Evolutionary conservation across 345 rosid species (phyloP).

Genomic region (Citrus unshiu): DNA sequence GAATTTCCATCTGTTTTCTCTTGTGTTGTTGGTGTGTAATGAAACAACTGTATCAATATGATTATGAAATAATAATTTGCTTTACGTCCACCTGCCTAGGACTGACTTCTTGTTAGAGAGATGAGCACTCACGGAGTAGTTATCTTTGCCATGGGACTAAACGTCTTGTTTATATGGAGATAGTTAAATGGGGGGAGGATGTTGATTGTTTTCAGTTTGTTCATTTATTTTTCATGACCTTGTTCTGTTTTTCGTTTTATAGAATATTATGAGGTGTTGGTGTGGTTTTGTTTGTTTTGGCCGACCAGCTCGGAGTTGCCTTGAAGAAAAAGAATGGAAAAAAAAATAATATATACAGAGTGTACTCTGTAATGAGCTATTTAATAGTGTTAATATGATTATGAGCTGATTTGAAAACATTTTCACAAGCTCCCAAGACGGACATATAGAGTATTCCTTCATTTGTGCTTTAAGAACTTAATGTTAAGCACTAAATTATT

Average conservation of each 20-base stretch:
- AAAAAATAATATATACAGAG: no score
- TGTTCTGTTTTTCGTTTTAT: not conserved
- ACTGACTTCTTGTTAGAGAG: not conserved
- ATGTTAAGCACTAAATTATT: slow-evolving; percentile 37
- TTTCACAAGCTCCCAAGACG: not conserved
- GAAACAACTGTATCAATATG: not conserved
- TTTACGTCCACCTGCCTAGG: not conserved
- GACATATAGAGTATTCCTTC: not conserved
- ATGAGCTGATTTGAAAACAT: not conserved
- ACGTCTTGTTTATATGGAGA: no score
- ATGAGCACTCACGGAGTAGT: not conserved
- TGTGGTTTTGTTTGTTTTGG: not conserved
- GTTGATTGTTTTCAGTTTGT: not conserved
- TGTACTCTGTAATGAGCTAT: not conserved
- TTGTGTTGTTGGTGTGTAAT: not conserved
- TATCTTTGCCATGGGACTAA: not conserved
- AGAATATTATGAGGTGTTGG: not conserved
- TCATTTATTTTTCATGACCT: not conserved
- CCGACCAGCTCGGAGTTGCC: not conserved
- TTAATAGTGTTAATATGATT: not conserved
- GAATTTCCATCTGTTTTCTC: not conserved
- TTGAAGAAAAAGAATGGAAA: not conserved
- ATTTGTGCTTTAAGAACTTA: not conserved
- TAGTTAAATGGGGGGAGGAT: not conserved
- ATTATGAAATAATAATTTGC: not conserved